A percentile compares a stretch with the other conserved stretches of the same genome.
Conservation (phyloP, 371 early-diverging fungal species). For the Globomyces sp. region DNA sequence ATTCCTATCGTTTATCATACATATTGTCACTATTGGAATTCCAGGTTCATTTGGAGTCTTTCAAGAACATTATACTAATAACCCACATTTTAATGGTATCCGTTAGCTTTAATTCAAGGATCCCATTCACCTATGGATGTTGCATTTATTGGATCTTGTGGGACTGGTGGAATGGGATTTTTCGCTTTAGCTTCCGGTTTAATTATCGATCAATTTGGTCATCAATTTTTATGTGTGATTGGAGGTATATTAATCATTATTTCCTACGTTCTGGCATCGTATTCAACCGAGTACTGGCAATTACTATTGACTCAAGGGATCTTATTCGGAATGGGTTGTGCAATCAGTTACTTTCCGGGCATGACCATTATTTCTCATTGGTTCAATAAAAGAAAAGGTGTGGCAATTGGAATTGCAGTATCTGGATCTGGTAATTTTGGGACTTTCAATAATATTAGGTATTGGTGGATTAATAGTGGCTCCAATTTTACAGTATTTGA, state of each 20-base stretch:
- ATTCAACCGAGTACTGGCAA: constrained; percentile 30
- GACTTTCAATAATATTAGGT: constrained; percentile 36
- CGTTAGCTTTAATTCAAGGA: background rate
- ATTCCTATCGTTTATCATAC: constrained; percentile 17
- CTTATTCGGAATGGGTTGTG: constrained; percentile 55
- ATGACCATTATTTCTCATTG: constrained; percentile 69
- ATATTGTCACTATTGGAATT: constrained; percentile 19
- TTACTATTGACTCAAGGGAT: constrained; percentile 28
- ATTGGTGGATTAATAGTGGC: constrained; percentile 75
- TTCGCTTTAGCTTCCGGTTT: constrained; percentile 28
- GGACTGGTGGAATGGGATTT: constrained; percentile 24
- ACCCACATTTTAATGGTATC: constrained; percentile 13
- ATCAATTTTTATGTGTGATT: constrained; percentile 4
- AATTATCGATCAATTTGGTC: constrained; percentile 18
- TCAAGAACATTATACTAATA: constrained; percentile 16
- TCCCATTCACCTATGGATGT: constrained; percentile 17
- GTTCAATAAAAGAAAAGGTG: constrained; percentile 67
- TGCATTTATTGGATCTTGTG: constrained; percentile 27
- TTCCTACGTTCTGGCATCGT: constrained; percentile 26
- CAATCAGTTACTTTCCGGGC: constrained; percentile 59
- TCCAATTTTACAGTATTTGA: constrained; percentile 60
- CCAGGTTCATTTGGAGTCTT: constrained; percentile 23
- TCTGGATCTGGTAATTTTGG: constrained; percentile 60
- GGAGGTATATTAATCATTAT: constrained; percentile 6
- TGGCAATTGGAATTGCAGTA: constrained; percentile 75